Evolutionary conservation across 345 rosid species (phyloP).

Genomic region (Pistacia vera): DNA sequence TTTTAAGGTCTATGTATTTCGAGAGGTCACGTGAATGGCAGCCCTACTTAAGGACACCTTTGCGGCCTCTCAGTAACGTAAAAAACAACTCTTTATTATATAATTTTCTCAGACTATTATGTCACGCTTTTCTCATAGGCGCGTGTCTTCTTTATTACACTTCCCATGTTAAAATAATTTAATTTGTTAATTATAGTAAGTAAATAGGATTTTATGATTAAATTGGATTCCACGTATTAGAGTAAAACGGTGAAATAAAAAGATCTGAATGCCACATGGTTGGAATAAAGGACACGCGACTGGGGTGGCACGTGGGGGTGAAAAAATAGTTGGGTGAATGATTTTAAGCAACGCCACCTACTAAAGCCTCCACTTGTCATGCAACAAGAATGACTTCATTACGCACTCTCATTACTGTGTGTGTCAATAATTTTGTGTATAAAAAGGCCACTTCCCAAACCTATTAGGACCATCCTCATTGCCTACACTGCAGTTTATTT

Average conservation of each 20-base stretch:
- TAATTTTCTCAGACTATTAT: no score
- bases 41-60: constrained; percentile 15
- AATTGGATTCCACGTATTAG: no score
- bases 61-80: constrained; percentile 15
- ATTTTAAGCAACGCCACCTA: constrained; percentile 59
- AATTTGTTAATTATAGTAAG: no score
- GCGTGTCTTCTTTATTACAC: background rate
- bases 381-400: constrained; percentile 51
- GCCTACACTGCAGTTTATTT: no score
- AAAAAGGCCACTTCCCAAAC: constrained; percentile 28
- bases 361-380: constrained; percentile 73
- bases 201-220: no score
- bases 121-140: background rate
- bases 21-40: constrained; percentile 22
- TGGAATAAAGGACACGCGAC: constrained; percentile 21
- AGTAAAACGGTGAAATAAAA: no score
- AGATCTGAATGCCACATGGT: background rate
- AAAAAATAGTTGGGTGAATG: constrained; percentile 27
- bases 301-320: constrained; percentile 21
- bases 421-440: constrained; percentile 21
- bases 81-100: background rate
- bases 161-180: no score
- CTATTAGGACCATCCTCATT: background rate
- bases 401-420: constrained; percentile 31
- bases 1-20: background rate